A percentile compares a stretch with the other conserved stretches of the same genome.
phyloP scores from a whole-genome alignment of 2,329 filamentous ascomycete genomes.

The Botrytis sinoallii region DNA sequence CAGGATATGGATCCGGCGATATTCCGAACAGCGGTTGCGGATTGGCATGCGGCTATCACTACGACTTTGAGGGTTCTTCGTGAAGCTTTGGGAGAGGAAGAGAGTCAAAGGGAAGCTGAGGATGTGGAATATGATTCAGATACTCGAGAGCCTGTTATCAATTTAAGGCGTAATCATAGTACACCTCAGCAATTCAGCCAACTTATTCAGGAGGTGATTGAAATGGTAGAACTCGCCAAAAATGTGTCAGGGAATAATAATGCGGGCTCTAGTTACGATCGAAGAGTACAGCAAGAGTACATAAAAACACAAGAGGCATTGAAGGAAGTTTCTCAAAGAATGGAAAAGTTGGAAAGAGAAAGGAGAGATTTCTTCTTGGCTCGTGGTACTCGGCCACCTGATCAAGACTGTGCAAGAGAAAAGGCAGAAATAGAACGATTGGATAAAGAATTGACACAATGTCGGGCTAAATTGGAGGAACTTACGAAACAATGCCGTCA shows the following conservation, averaged over 20 bases:
- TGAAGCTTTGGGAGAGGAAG: background rate
- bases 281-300: background rate
- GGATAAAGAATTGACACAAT: background rate
- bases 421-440: background rate
- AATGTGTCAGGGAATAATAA: too few species aligned
- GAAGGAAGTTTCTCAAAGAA: background rate
- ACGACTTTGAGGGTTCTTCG: slow-evolving; percentile 4
- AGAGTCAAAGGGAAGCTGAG: background rate
- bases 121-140: slow-evolving; percentile 12
- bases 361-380: background rate
- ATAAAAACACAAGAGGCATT: background rate
- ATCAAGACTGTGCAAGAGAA: background rate
- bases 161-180: background rate
- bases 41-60: background rate
- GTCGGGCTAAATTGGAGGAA: background rate
- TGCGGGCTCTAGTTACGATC: background rate
- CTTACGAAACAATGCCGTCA: background rate
- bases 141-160: background rate
- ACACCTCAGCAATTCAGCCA: slow-evolving; percentile 6
- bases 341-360: background rate
- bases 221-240: background rate
- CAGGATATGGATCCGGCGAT: background rate
- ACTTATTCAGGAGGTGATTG: background rate
- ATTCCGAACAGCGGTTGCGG: slow-evolving; percentile 6
- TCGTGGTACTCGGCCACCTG: background rate